Evolutionary conservation across 164 flowering plant species (phyloP), one percentile per base, ranked within the genome.

Genomic region (Warburgia ugandensis): DNA sequence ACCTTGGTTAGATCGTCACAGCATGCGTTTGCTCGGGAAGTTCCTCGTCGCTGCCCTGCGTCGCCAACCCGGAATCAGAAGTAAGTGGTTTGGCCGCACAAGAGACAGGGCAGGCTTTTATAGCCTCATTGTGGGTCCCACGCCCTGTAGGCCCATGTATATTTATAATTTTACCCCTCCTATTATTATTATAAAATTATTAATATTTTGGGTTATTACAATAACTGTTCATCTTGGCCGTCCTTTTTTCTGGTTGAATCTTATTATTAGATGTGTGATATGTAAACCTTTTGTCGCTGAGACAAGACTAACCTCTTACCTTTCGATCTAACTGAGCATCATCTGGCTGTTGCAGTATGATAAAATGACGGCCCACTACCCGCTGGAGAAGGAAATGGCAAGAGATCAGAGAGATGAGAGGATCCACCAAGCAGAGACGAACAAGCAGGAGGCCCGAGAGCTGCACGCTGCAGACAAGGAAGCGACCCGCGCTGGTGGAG

Each of bases 351-450:
- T 0, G 28, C 32, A 41, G 58, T 39, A 36, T 32, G 85, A 79
- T 49, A 77, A 21, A 52, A 54, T 73, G 76, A 55, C 56, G 1
- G 61, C 83, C 0, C 66, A 61, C 13, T 62, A 72, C 21, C 76
- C 77, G 1, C 2, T 50, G 9, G 57, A 82, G 70, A 79, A 79
- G 55, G 68, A 70, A 3, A 72, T 72, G 68, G 89, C 83, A 3
- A 65, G 61, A 21, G 50, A 77, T 36, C 70, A 38, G 62, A 82
- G 77, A 39, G 69, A 79, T n/a, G 72, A 48, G 38, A 64, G 51
- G 54, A 67, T 53, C 9, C 28, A 19, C 10, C 46, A 70, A 27
- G 89, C 89, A 0, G 89, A 82, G 55, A 37, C 54, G n/a, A 29
- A 65, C 44, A 82, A 82, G 70, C 77, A 40, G 52, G 64, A 48